Evolutionary conservation across 2,329 filamentous ascomycete species (phyloP), one percentile per base, ranked within the genome.

Genomic region (Colletotrichum noveboracense): DNA sequence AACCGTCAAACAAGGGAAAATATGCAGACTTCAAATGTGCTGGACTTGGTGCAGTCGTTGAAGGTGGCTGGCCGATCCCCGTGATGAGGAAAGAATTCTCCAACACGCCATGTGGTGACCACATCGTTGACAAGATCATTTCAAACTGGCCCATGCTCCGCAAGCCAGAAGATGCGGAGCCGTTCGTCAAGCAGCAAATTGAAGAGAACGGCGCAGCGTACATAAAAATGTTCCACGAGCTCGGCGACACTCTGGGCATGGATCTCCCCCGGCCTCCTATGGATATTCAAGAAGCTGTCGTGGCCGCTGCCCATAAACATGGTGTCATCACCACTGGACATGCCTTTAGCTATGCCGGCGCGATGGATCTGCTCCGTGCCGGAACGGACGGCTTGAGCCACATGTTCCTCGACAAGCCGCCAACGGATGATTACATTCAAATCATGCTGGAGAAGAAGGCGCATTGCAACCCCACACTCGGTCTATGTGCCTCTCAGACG

Each of bases 211-310:
- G 88, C 70, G 86, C 85, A 3, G 85, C 88, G 74, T 89, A 89
- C 80, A 87, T 89, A 78, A 90, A 89, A 78, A 79, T 89, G 64
- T 88, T 90, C 84, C 87, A 89, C 76, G 88, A 90, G 77, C 84
- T 82, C 67, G 88, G 88, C 5, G 82, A 79, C 9, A 79, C 82
- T 10, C 81, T 89, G 79, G 84, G 84, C 4, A 71, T 80, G 32
- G 74, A 82, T 9, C 82, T 88, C 21, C 76, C 78, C 6, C 81
- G 86, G 38, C 88, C 88, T 0, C 82, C 84, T 0, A 71, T 86
- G 6, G 83, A 86, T 60, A 81, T 90, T 6, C 88, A 90, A 75
- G 84, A 81, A 65, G 84, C 83, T 5, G 82, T 90, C 24, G 82
- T 89, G 43, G 80, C 83, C 7, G 84, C 86, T 6, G 79, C 82